Base-by-base conservation (phyloP, 345 rosid species). In the Linum tenue region DNA sequence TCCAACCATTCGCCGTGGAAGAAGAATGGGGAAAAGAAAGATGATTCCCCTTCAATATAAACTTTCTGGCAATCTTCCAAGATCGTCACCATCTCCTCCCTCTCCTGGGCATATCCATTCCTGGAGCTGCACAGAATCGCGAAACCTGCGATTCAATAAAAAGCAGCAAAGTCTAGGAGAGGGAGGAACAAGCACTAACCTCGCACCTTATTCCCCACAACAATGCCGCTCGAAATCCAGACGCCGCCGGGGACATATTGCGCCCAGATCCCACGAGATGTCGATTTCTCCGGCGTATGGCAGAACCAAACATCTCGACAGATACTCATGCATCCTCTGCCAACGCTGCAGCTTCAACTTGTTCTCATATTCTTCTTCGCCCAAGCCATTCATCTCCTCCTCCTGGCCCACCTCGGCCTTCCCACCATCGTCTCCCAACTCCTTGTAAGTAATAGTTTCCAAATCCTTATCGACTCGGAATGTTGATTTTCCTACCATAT, bases 341-440 rank as follows among this genome's bases (percentile, higher is more conserved):
- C 53, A 9, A 48, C 53, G 3, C 53, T 48, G 15, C 53, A 48
- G 53, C 53, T 48, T 48, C 53, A 48, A 48, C 9, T 48, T 48
- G 15, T 48, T 48, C 11, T 48, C 3, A 2, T 48, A 12, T 48
- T 6, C 14, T 48, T 48, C 53, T 48, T 48, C 53, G 7, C 53
- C 53, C 53, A 48, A 9, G 53, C 53, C 17, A 31, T 50, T 40
- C 50, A 74, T 53, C 64, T 53, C 36, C 14, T 60, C 44, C 37
- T 74, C 37, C 58, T 74, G 60, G 74, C 71, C 67, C 81, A 75
- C 55, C 48, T 74, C 38, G 59, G 73, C n/a, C 78, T 74, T 44
- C 61, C 70, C 17, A 50, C 48, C 9, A 37, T 71, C 39, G 66
- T 61, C 39, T 63, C 81, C 37, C 71, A 74, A 59, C 69, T 78